Conservation (phyloP, 345 rosid genomes). For the Draba incana region DNA sequence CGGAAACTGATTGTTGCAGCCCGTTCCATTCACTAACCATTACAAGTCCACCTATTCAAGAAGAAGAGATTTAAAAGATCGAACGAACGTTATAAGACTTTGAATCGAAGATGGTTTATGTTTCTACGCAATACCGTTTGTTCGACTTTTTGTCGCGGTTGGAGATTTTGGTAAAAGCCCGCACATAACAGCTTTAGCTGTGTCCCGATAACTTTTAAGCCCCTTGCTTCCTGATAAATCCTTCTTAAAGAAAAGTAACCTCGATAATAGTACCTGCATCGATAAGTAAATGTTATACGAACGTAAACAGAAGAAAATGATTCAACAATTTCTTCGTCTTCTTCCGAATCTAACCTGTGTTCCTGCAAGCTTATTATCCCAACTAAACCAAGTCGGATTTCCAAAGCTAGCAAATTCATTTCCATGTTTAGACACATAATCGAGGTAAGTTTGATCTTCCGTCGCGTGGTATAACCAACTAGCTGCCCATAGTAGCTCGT, state of each 20-base stretch:
- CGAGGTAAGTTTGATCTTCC: slow-evolving; percentile 67
- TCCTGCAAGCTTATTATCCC: slow-evolving; percentile 98
- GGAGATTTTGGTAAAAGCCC: slow-evolving; percentile 88
- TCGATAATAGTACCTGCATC: slow-evolving; percentile 79
- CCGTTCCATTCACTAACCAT: slow-evolving; percentile 90
- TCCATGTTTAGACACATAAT: slow-evolving; percentile 71
- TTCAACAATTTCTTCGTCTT: neutral
- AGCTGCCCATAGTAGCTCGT: slow-evolving; percentile 96
- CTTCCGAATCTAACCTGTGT: slow-evolving; percentile 59
- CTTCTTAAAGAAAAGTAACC: slow-evolving; percentile 76
- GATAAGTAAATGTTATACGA: neutral
- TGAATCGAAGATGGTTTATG: neutral
- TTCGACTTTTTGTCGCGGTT: slow-evolving; percentile 79
- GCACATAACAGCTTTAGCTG: slow-evolving; percentile 97
- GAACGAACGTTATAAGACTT: neutral
- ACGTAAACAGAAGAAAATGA: neutral
- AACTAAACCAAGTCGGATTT: slow-evolving; percentile 93
- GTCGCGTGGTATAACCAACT: slow-evolving; percentile 97
- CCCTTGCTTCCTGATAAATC: slow-evolving; percentile 59
- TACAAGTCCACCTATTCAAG: slow-evolving; percentile 79
- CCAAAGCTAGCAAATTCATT: slow-evolving; percentile 71
- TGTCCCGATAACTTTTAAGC: slow-evolving; percentile 64
- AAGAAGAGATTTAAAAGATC: neutral
- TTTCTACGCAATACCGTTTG: slow-evolving; percentile 54
- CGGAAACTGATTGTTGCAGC: slow-evolving; percentile 85